Evolutionary conservation across 176 grass and related monocot genomes (phyloP).

Genomic region (barley (Hordeum vulgare)): DNA sequence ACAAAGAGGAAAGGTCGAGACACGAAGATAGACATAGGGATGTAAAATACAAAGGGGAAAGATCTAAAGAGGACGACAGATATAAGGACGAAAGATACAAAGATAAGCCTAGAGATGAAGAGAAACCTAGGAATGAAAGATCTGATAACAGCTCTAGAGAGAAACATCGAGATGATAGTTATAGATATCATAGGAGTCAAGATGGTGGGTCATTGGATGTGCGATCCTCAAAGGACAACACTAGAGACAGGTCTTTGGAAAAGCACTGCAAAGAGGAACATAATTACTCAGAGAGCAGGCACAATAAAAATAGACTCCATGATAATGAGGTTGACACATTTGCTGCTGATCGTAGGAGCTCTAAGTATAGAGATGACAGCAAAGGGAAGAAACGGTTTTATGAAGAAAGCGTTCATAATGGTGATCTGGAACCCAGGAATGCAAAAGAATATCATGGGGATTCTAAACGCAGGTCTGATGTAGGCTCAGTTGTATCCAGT

Average conservation of each 20-base stretch:
- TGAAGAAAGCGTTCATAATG: conserved; percentile 24
- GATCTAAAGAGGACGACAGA: background rate
- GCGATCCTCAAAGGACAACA: conserved; percentile 17
- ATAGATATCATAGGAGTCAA: conserved; percentile 23
- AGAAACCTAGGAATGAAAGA: conserved; percentile 29
- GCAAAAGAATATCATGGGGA: conserved; percentile 26
- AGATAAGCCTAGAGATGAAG: conserved; percentile 29
- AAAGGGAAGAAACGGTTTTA: conserved; percentile 36
- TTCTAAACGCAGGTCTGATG: conserved; percentile 21
- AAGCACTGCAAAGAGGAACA: conserved; percentile 28
- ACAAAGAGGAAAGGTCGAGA: conserved; percentile 27
- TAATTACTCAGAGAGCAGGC: background rate
- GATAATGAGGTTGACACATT: conserved; percentile 1
- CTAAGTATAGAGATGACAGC: conserved; percentile 31
- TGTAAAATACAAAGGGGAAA: conserved; percentile 25
- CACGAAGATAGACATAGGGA: conserved; percentile 25
- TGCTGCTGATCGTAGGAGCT: conserved; percentile 8
- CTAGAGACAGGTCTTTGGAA: conserved; percentile 24
- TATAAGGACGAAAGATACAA: conserved; percentile 35
- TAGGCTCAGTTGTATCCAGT: conserved; percentile 11
- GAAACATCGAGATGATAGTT: conserved; percentile 21
- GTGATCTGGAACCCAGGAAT: conserved; percentile 10
- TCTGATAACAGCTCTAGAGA: conserved; percentile 27
- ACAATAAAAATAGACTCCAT: conserved; percentile 28
- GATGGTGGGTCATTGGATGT: conserved; percentile 16